These are phyloP conservation scores for Diaporthe vexans DNA, from an alignment of 2,329 filamentous ascomycete species.

Conservation along the genomic window DNA sequence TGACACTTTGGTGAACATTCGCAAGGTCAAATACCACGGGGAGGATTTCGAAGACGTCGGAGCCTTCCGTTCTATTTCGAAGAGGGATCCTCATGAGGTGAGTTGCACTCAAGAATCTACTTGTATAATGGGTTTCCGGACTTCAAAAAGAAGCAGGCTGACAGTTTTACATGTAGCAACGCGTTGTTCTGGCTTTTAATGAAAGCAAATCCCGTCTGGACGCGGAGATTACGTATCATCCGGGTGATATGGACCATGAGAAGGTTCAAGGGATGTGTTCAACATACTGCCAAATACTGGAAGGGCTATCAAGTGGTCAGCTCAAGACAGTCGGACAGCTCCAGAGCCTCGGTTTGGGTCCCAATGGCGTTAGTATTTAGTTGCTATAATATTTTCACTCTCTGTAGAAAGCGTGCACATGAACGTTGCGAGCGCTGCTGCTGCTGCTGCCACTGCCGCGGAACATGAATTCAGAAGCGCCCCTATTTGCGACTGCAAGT, in stretches of 20 bases:
- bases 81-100: background rate
- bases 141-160: background rate
- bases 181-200: conserved; percentile 5
- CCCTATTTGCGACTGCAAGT: background rate
- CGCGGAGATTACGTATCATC: background rate
- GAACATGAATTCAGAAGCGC: too few relatives aligned
- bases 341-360: background rate
- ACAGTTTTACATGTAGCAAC: background rate
- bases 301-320: background rate
- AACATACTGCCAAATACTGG: background rate
- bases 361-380: background rate
- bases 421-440: too few relatives aligned
- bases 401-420: background rate
- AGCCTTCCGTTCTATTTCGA: background rate
- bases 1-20: conserved; percentile 7
- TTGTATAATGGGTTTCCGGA: too few relatives aligned
- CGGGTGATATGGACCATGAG: background rate
- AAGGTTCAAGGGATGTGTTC: background rate
- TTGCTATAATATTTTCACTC: background rate
- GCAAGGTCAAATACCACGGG: background rate
- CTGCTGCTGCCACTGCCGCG: too few relatives aligned
- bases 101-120: background rate
- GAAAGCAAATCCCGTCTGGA: background rate
- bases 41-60: background rate
- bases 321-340: background rate